Base-by-base conservation (phyloP, 129 eudicot species). In the Mikania micrantha region DNA sequence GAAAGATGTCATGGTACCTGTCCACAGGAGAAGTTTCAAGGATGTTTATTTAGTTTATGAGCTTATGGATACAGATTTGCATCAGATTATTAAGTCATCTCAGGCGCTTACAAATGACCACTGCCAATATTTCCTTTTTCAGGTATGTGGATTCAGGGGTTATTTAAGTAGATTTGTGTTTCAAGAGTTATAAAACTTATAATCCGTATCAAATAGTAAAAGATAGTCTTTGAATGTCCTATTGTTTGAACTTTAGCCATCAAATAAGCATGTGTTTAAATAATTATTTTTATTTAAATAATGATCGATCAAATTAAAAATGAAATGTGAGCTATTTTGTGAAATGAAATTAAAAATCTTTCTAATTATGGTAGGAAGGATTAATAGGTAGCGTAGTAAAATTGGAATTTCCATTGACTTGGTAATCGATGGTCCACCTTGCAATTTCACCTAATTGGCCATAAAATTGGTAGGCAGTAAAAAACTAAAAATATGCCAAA, bases 31-130 rank as follows among this genome's bases (percentile, higher is more conserved):
- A 70, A 85, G 85, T 76, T 88, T 88, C 70, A 84, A 83, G 60
- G 91, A 88, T 74, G 91, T 85, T 11, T 88, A 88, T 77, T 76
- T 88, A 81, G 96, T 88, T 69, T 85, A 88, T 56, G 96, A 88
- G 66, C 86, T 88, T 72, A 88, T 88, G 95, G 91, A 85, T 66
- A 81, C 85, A 0, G 87, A 85, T 82, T 80, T 85, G 78, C 87
- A 85, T 75, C 91, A 85, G 70, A 85, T 88, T 73, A 77, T 88
- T 42, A 85, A 83, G 79, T 88, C 96, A 5, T 81, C 96, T 70
- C 90, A 85, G 57, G 78, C 84, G 11, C 91, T 88, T 48, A 72
- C 86, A 12, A 88, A 85, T 69, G 95, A 88, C 56, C 91, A 84
- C 48, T 77, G 88, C 78, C 88, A 88, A 32, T 85, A 84, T 75